phyloP scores from a whole-genome alignment of 2,329 filamentous ascomycete species.

The Fusarium equiseti region DNA sequence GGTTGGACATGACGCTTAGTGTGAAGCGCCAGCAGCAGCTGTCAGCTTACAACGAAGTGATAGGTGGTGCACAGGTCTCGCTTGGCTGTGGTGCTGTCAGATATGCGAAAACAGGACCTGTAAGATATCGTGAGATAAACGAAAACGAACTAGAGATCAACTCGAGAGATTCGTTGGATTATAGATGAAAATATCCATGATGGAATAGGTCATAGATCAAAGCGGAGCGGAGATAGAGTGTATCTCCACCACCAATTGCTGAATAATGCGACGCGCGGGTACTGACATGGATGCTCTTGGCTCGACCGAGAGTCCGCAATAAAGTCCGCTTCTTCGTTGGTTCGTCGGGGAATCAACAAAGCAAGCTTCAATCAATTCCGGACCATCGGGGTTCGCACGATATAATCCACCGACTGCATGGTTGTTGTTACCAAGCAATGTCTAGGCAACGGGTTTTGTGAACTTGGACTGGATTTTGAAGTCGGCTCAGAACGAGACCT shows the following conservation, averaged over 20 bases:
- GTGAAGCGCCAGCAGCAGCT: not conserved
- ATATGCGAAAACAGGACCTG: not conserved
- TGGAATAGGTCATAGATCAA: constrained; percentile 18
- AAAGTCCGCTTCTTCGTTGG: constrained; percentile 25
- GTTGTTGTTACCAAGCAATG: constrained; percentile 18
- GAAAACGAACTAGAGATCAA: constrained; percentile 5
- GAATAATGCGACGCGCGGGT: constrained; percentile 30
- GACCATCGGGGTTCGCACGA: constrained; percentile 11
- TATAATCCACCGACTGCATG: not conserved
- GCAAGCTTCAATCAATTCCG: not conserved
- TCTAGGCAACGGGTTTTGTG: not conserved
- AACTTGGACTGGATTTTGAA: not conserved
- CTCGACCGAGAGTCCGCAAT: constrained; percentile 19
- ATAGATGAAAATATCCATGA: constrained; percentile 1
- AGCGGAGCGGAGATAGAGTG: constrained; percentile 33
- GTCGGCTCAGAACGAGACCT: not conserved
- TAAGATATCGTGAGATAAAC: not conserved
- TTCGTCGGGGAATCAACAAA: not conserved
- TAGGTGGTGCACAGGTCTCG: not conserved
- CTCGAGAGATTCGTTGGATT: not conserved
- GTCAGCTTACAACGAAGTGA: constrained; percentile 27
- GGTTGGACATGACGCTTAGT: constrained; percentile 32
- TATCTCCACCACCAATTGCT: constrained; percentile 19
- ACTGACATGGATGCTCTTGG: not conserved
- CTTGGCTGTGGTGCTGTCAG: not conserved